Base-by-base conservation (phyloP, 1,284 basidiomycete species). In the Leccinum colubrinum region DNA sequence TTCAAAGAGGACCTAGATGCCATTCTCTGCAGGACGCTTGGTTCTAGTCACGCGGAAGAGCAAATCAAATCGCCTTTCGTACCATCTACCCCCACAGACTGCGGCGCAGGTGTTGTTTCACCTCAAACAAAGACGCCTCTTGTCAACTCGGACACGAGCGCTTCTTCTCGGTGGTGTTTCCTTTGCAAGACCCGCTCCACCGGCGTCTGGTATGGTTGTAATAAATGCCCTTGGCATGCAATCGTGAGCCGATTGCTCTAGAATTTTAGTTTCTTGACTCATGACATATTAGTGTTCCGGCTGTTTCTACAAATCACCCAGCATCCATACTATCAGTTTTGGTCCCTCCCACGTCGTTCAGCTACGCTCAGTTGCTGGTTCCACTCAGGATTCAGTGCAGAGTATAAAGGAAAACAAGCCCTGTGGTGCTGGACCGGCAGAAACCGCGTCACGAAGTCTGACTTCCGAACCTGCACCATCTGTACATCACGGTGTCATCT, bases 1-100 rank as follows among this genome's bases (percentile, higher is more conserved):
- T 91, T 93, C 73, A 82, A 88, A 66, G 69, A 72, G 15, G 84
- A 90, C 64, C 75, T 91, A 30, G 81, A 86, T 59, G 68, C 71
- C 14, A 77, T 85, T 62, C 72, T 90, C 58, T 72, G 71, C 33
- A 77, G 73, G 59, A 78, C 80, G 1, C 82, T 88, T 59, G 81
- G 79, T 53, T 66, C 77, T 37, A 73, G 73, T 25, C 64, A 65
- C 30, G 55, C 25, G n/a, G 59, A 56, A 27, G 22, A 58, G 6
- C 57, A 60, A 51, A 54, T 51, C 6, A 3, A 52, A 14, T 1
- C 58, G 9, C 25, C 9, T 2, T 6, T 59, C 46, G 17, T 55
- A 12, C 35, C 14, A 6, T 60, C 59, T 20, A 15, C 41, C 35
- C 39, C 25, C 25, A 9, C 9, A 4, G 25, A 17, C 12, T 27